Percentiles rank a stretch among this genome's conserved stretches.
Conservation (phyloP, 345 rosid species). For the Brassica rapa region DNA sequence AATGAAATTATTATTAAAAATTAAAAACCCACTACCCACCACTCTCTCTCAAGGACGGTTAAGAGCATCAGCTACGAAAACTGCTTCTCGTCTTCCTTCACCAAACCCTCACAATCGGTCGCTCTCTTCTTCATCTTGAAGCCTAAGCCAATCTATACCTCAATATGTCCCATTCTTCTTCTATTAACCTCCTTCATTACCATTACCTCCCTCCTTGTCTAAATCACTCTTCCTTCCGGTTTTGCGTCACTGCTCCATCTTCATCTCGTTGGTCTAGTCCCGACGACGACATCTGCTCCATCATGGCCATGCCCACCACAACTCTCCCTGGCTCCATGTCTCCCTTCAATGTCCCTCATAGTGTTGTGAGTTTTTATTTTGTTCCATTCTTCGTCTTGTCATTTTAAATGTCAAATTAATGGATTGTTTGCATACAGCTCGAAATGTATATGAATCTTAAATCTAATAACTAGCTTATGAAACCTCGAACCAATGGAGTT, state of each 20-base stretch:
- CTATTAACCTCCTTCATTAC: constrained; percentile 40
- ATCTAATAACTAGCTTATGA: neutral
- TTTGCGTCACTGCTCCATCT: constrained; percentile 38
- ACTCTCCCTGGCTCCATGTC: constrained; percentile 33
- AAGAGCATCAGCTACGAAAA: constrained; percentile 52
- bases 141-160: constrained; percentile 32
- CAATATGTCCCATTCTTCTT: constrained; percentile 40
- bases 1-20: neutral
- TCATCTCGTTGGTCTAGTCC: constrained; percentile 35
- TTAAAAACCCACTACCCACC: constrained; percentile 17
- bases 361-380: constrained; percentile 33
- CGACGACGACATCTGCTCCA: constrained; percentile 3
- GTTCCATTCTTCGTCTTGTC: constrained; percentile 5
- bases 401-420: neutral
- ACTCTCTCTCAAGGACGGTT: constrained; percentile 42
- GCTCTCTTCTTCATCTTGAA: constrained; percentile 49
- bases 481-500: neutral
- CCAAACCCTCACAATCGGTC: constrained; percentile 35
- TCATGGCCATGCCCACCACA: constrained; percentile 32
- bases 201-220: constrained; percentile 38
- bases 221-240: constrained; percentile 26
- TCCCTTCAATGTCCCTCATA: constrained; percentile 34
- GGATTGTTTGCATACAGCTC: neutral
- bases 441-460: neutral
- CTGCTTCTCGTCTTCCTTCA: constrained; percentile 57